Conservation (phyloP, 2,329 filamentous ascomycete species). For the Ophiocordyceps camponoti-leonardi region DNA sequence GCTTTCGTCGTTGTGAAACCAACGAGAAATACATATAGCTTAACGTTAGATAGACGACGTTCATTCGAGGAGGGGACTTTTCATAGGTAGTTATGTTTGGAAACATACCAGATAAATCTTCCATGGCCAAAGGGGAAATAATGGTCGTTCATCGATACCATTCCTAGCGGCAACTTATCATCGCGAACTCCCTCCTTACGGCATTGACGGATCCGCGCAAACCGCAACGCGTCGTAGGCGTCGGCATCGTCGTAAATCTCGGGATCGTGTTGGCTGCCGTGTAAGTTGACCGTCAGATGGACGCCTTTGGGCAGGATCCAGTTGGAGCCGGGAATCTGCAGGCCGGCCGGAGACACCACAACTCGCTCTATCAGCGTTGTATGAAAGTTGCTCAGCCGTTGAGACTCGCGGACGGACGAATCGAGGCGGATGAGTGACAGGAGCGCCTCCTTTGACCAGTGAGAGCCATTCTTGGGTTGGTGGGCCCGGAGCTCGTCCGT, state of each 20-base stretch:
- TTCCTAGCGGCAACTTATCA: constrained; percentile 16
- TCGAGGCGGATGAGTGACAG: constrained; percentile 26
- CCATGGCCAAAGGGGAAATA: constrained; percentile 41
- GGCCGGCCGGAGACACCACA: constrained; percentile 24
- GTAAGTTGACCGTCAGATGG: constrained; percentile 24
- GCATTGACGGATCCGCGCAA: constrained; percentile 22
- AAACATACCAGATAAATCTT: constrained; percentile 26
- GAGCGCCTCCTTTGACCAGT: constrained; percentile 29
- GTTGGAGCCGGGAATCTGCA: constrained; percentile 16
- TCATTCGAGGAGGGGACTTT: too few species aligned
- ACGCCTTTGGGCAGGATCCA: constrained; percentile 23
- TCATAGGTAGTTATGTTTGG: too few species aligned
- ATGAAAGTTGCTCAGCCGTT: constrained; percentile 28
- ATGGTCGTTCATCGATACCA: constrained; percentile 33
- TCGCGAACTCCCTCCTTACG: constrained; percentile 13
- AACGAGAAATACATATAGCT: neutral
- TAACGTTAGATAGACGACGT: too few species aligned
- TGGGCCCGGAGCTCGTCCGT: constrained; percentile 20
- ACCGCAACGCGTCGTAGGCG: constrained; percentile 31
- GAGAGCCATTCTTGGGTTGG: constrained; percentile 10
- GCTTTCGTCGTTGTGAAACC: constrained; percentile 7
- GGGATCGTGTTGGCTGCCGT: constrained; percentile 27
- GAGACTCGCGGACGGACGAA: constrained; percentile 34
- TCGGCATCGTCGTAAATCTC: constrained; percentile 23
- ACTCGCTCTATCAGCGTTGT: constrained; percentile 26